Evolutionary conservation across 2,329 filamentous ascomycete genomes (phyloP).

Genomic region (Stromatinia cepivora): DNA sequence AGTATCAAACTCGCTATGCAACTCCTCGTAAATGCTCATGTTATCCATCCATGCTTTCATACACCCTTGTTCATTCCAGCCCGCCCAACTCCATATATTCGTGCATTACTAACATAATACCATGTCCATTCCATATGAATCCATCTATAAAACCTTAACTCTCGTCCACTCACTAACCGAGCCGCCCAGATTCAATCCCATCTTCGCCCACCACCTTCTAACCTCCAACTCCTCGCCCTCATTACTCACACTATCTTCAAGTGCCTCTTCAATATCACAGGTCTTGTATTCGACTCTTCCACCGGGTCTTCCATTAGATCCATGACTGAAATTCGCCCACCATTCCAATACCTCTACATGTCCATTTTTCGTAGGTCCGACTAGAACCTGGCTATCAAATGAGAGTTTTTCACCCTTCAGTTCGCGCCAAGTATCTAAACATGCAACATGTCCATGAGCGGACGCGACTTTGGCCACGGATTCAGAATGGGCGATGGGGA

Average conservation of each 20-base stretch:
- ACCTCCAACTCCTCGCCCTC: slow-evolving; percentile 66
- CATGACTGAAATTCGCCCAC: slow-evolving; percentile 70
- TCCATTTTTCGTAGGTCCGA: slow-evolving; percentile 84
- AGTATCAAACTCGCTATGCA: not conserved
- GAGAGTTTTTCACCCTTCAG: slow-evolving; percentile 73
- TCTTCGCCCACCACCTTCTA: slow-evolving; percentile 81
- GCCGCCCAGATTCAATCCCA: slow-evolving; percentile 67
- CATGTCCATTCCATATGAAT: not conserved
- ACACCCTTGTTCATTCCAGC: not conserved
- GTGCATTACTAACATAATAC: not conserved
- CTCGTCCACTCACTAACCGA: slow-evolving; percentile 73
- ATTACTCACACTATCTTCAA: slow-evolving; percentile 76
- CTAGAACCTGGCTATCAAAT: slow-evolving; percentile 80
- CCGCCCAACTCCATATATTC: not conserved
- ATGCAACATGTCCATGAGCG: slow-evolving; percentile 78
- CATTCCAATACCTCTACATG: slow-evolving; percentile 84
- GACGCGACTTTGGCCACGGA: slow-evolving; percentile 81
- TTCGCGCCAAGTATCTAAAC: slow-evolving; percentile 80
- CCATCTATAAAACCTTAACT: slow-evolving; percentile 50
- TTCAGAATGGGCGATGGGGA: slow-evolving; percentile 78
- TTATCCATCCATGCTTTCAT: slow-evolving; percentile 1
- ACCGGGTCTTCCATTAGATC: slow-evolving; percentile 53
- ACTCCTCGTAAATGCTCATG: not conserved
- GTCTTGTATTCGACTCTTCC: slow-evolving; percentile 88
- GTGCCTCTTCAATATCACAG: slow-evolving; percentile 90